Conservation (phyloP, 306 rosid genomes). For the Rosa multiflora region DNA sequence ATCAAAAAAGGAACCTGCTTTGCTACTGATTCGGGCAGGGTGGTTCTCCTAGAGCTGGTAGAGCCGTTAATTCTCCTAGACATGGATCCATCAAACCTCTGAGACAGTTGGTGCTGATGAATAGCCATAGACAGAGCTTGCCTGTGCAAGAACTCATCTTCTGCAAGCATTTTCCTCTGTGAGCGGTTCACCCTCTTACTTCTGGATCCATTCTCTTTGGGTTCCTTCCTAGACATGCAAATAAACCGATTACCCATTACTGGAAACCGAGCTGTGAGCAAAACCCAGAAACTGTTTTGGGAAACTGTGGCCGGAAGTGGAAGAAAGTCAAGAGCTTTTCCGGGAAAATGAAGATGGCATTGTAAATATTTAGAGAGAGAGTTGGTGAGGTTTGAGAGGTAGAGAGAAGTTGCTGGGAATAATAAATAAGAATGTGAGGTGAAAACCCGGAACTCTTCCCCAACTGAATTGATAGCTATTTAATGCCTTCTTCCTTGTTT, state of each 20-base stretch:
- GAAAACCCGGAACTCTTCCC: not conserved
- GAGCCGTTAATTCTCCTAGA: constrained; percentile 77
- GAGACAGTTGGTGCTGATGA: constrained; percentile 90
- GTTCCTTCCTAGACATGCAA: constrained; percentile 79
- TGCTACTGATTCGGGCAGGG: constrained; percentile 55
- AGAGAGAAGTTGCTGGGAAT: constrained; percentile 36
- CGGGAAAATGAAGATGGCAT: constrained; percentile 10
- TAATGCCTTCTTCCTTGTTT: not conserved
- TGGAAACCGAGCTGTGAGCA: not conserved
- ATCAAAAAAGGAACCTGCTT: constrained; percentile 52
- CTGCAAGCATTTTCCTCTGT: constrained; percentile 75
- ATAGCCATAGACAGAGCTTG: constrained; percentile 92
- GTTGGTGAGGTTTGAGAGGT: constrained; percentile 15
- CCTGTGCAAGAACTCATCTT: constrained; percentile 83
- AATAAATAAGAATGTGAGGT: constrained; percentile 16
- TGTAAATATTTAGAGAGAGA: not conserved
- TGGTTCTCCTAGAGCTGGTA: constrained; percentile 76
- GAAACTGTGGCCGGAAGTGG: not conserved
- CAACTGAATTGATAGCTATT: constrained; percentile 14
- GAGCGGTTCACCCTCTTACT: constrained; percentile 88
- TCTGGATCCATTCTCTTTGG: constrained; percentile 77
- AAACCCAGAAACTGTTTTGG: constrained; percentile 8
- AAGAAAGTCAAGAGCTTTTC: constrained; percentile 19
- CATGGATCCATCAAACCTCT: constrained; percentile 98
- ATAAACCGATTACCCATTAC: constrained; percentile 87